phyloP scores from a whole-genome alignment of 2,329 filamentous ascomycete genomes.

The Pseudogymnoascus sp. region DNA sequence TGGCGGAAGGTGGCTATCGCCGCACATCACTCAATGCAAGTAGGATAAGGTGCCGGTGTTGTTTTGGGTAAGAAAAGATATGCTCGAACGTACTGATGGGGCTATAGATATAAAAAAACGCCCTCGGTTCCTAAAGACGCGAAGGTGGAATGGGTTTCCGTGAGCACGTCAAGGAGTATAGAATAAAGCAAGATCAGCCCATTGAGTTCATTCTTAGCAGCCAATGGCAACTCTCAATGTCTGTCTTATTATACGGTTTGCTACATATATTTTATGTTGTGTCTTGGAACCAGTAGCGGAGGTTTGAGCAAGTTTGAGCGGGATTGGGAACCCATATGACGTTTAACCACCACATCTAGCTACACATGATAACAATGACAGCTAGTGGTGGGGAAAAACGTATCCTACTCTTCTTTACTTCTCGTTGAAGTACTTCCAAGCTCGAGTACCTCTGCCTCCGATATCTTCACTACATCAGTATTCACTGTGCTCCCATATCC shows the following conservation, averaged over 20 bases:
- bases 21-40: not conserved
- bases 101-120: not conserved
- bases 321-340: not conserved
- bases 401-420: not conserved
- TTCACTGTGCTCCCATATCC: too few relatives aligned
- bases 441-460: not conserved
- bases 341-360: not conserved
- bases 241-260: not conserved
- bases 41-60: not conserved
- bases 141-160: not conserved
- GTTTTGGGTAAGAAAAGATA: too few relatives aligned
- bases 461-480: not conserved
- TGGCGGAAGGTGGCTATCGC: conserved; percentile 8
- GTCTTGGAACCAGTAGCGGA: not conserved
- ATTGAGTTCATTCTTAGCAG: not conserved
- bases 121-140: not conserved
- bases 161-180: not conserved
- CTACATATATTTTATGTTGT: not conserved
- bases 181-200: not conserved
- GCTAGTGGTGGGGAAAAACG: not conserved
- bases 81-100: not conserved
- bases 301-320: conserved; percentile 10
- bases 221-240: not conserved
- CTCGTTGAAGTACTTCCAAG: not conserved
- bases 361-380: not conserved